These are phyloP conservation scores for Ophiostoma perfectum DNA, from an alignment of 2,329 filamentous ascomycete species.

Conservation along the genomic window DNA sequence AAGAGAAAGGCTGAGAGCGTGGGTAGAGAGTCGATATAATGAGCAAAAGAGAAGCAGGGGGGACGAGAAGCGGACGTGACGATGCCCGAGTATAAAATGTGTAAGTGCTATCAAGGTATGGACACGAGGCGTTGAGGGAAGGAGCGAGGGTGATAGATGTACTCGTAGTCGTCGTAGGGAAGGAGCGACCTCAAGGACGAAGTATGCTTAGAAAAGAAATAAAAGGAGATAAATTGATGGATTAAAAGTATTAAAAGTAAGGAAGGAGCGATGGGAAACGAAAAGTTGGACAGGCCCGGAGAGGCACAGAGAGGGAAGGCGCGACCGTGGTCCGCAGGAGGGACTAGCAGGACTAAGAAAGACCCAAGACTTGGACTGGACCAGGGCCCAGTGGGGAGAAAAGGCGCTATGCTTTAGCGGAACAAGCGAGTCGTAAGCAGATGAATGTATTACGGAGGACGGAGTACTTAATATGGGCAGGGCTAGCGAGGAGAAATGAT, in stretches of 20 bases:
- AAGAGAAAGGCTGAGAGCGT: neutral
- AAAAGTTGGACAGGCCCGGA: neutral
- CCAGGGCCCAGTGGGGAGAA: slow-evolving; percentile 6
- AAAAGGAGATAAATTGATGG: neutral
- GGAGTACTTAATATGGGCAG: neutral
- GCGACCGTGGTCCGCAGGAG: slow-evolving; percentile 2
- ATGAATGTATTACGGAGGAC: neutral
- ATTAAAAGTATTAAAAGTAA: neutral
- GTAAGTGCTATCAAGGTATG: neutral
- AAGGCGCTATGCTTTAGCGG: slow-evolving; percentile 1
- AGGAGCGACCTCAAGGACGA: neutral
- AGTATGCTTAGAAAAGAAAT: too few species aligned
- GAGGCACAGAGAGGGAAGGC: neutral
- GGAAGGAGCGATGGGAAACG: neutral
- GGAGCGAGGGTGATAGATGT: slow-evolving; percentile 1
- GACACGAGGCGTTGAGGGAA: neutral
- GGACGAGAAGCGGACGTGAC: neutral
- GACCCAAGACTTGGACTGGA: slow-evolving; percentile 8
- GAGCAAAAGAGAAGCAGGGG: neutral
- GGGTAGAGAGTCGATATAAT: neutral
- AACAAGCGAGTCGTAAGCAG: neutral
- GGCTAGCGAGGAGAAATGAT: slow-evolving; percentile 6
- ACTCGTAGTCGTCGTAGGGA: neutral
- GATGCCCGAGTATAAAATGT: slow-evolving; percentile 7
- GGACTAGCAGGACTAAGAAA: neutral